A percentile compares a stretch with the other conserved stretches of the same genome.
phyloP scores from a whole-genome alignment of 2,329 filamentous ascomycete species.

The Zasmidium angulare region DNA sequence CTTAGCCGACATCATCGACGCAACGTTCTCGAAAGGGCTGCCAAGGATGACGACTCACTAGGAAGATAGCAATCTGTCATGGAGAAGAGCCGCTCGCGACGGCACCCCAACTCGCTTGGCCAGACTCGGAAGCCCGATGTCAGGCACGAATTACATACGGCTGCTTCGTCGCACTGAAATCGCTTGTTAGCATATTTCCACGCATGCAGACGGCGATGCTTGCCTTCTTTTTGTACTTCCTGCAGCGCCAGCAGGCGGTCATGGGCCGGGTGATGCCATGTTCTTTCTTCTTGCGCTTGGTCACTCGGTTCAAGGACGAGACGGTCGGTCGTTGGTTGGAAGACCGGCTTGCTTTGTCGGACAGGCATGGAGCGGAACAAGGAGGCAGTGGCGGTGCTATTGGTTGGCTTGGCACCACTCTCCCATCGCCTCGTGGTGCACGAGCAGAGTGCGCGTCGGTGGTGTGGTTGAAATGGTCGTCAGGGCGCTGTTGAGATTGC shows the following conservation, averaged over 20 bases:
- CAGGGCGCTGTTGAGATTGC: no score
- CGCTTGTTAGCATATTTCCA: neutral
- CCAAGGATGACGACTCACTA: neutral
- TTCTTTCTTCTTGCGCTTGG: neutral
- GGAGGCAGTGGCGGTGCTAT: no score
- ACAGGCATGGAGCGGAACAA: no score
- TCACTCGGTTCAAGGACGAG: neutral
- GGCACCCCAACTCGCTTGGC: neutral
- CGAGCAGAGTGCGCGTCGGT: no score
- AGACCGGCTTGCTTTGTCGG: no score
- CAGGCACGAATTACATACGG: neutral
- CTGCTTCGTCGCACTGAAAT: neutral
- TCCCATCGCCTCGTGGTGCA: no score
- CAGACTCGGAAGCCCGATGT: neutral
- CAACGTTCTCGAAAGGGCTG: neutral
- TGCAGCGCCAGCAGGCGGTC: neutral
- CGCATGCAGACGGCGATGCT: neutral
- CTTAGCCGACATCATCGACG: neutral
- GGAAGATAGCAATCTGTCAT: neutral
- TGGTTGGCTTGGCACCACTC: no score
- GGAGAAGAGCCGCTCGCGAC: neutral
- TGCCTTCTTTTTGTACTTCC: neutral
- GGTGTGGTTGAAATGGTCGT: no score
- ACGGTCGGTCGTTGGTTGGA: no score
- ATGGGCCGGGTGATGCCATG: neutral